phyloP scores from a whole-genome alignment of 352 stramenopile species.

The Phytophthora chlamydospora region DNA sequence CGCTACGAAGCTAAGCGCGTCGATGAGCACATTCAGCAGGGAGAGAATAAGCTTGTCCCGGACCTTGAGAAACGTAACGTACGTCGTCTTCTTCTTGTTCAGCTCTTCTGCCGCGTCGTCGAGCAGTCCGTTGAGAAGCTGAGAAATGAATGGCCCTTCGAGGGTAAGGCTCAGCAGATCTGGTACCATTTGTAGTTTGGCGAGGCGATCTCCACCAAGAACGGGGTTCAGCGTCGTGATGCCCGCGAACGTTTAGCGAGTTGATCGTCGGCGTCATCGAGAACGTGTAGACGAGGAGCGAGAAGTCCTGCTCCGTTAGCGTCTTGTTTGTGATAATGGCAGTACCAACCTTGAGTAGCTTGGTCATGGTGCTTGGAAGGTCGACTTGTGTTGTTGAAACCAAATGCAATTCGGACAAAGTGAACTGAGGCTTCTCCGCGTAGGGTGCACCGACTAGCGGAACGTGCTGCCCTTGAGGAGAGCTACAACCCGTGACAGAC shows the following conservation, averaged over 20 bases:
- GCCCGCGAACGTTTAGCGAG: conserved; percentile 46
- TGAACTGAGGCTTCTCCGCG: too few relatives aligned
- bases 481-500: too few relatives aligned
- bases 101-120: conserved; percentile 51
- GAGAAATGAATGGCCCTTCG: conserved; percentile 53
- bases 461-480: too few relatives aligned
- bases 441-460: too few relatives aligned
- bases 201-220: conserved; percentile 56
- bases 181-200: conserved; percentile 65
- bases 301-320: conserved; percentile 53
- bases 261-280: conserved; percentile 58
- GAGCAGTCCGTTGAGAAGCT: conserved; percentile 52
- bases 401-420: too few relatives aligned
- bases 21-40: conserved; percentile 53
- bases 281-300: conserved; percentile 58
- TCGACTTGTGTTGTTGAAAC: too few relatives aligned
- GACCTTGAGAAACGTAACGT: conserved; percentile 50
- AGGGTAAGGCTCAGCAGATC: conserved; percentile 57
- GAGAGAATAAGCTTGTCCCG: conserved; percentile 48
- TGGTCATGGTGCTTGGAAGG: conserved; percentile 24
- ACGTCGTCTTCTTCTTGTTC: conserved; percentile 72
- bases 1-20: conserved; percentile 45
- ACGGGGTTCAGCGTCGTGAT: conserved; percentile 47
- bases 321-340: conserved; percentile 35
- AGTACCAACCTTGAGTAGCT: conserved; percentile 25